Evolutionary conservation across 2,329 filamentous ascomycete genomes (phyloP), one percentile per base, ranked within the genome.

Genomic region (Botrytis medusae): DNA sequence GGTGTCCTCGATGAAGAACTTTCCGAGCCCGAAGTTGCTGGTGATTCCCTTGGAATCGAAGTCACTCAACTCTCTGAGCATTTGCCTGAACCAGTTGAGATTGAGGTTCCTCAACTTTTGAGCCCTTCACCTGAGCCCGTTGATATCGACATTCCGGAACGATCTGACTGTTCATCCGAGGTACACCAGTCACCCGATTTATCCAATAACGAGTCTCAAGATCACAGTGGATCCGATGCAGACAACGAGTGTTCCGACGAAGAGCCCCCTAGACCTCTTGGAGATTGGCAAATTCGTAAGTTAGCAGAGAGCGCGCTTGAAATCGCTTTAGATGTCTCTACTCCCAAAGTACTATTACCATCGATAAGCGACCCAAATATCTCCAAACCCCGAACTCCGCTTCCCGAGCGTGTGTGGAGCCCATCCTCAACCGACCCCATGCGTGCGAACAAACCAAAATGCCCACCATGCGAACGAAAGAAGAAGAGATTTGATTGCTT

Each of bases 401-500:
- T 70, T 14, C 37, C 68, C 54, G 57, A 70, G n/a, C 29, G 68
- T 25, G 42, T 70, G 29, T 70, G 68, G 68, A 37, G 8, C 54
- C 68, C 68, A 61, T 46, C 68, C 34, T 34, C 68, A 32, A 46
- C 40, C 10, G 40, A 61, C 14, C 40, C 68, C 29, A 70, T 54
- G 18, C n/a, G n/a, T 48, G 29, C 71, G n/a, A 72, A 72, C 54
- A 72, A 72, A 40, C 71, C 61, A 8, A 72, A 72, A 60, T 72
- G 72, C n/a, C 67, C 72, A n/a, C 59, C 67, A 42, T 73, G 72
- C 57, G 60, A 59, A 60, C 54, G 54, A 46, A 62, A 57, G 59
- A 73, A 73, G 37, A 69, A 73, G 59, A 73, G 57, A 40, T 70
- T 62, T 44, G 65, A 51, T 71, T 73, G 67, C 32, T 46, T 73